phyloP scores from a whole-genome alignment of 1,139 yeast species.

The Protomyces inundatus region DNA sequence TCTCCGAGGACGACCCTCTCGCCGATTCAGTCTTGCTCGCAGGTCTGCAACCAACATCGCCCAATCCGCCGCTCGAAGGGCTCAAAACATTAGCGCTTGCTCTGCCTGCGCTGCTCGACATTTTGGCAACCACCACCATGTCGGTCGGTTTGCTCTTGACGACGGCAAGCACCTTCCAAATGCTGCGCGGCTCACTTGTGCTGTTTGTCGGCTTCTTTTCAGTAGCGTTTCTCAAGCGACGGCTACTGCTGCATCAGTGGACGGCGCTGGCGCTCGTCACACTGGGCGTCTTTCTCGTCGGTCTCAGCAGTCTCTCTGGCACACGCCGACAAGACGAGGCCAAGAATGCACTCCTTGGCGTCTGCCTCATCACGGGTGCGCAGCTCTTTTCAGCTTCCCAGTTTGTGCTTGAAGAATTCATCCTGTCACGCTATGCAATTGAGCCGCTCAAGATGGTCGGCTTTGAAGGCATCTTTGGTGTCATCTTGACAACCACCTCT shows the following conservation, averaged over 20 bases:
- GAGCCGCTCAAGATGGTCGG: slow-evolving; percentile 66
- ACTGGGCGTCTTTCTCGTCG: slow-evolving; percentile 66
- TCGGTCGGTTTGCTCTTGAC: slow-evolving; percentile 68
- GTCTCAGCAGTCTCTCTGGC: slow-evolving; percentile 53
- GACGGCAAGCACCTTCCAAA: slow-evolving; percentile 80
- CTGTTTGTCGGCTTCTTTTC: slow-evolving; percentile 71
- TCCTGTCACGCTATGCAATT: slow-evolving; percentile 51
- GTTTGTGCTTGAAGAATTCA: slow-evolving; percentile 72
- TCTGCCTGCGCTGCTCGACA: slow-evolving; percentile 67
- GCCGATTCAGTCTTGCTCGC: neutral
- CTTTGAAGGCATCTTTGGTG: slow-evolving; percentile 69
- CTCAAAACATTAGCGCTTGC: slow-evolving; percentile 38
- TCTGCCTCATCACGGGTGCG: slow-evolving; percentile 54
- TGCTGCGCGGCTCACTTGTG: slow-evolving; percentile 76
- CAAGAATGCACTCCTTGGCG: slow-evolving; percentile 46
- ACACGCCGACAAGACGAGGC: slow-evolving; percentile 29
- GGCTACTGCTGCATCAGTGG: slow-evolving; percentile 64
- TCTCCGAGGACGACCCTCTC: neutral
- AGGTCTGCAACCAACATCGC: slow-evolving; percentile 28
- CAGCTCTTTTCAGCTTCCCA: slow-evolving; percentile 67
- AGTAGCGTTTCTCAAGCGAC: slow-evolving; percentile 55
- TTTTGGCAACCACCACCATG: slow-evolving; percentile 68
- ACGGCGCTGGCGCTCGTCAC: slow-evolving; percentile 55
- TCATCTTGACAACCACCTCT: slow-evolving; percentile 44
- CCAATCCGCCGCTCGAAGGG: slow-evolving; percentile 9